These are phyloP conservation scores for Metschnikowia proteae DNA, from an alignment of 805 yeast genomes.

Conservation along the genomic window DNA sequence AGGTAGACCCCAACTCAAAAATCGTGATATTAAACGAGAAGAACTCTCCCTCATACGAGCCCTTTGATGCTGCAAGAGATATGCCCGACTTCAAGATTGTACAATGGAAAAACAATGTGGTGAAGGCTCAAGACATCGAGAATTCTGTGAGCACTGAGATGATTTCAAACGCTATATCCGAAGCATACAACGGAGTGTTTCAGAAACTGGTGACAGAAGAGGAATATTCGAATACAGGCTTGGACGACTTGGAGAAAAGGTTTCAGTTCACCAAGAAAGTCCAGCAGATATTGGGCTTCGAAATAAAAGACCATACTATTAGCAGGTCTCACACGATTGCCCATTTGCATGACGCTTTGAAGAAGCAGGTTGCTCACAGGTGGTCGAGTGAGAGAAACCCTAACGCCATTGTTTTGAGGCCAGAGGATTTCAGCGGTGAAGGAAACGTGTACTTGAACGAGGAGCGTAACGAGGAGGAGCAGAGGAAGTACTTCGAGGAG, in stretches of 20 bases:
- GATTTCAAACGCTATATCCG: constrained; percentile 23
- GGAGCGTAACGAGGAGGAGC: constrained; percentile 45
- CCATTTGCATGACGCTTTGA: constrained; percentile 37
- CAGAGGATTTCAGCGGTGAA: constrained; percentile 48
- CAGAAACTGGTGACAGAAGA: constrained; percentile 12
- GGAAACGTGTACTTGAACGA: constrained; percentile 54
- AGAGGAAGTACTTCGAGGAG: constrained; percentile 42
- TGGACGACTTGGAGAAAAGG: constrained; percentile 43
- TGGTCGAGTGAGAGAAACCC: constrained; percentile 63
- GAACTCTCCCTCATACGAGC: constrained; percentile 30
- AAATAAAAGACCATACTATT: constrained; percentile 50
- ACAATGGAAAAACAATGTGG: constrained; percentile 33
- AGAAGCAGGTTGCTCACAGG: constrained; percentile 37
- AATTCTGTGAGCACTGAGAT: constrained; percentile 23
- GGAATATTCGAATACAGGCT: constrained; percentile 4
- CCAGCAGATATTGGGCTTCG: constrained; percentile 46
- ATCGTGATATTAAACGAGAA: constrained; percentile 33
- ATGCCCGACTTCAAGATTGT: constrained; percentile 34
- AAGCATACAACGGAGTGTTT: constrained; percentile 23
- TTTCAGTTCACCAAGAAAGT: constrained; percentile 48
- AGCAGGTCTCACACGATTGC: constrained; percentile 38
- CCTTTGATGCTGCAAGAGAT: constrained; percentile 26
- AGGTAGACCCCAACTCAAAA: constrained; percentile 29
- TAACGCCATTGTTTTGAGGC: constrained; percentile 63
- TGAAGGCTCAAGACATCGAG: constrained; percentile 27